phyloP scores from a whole-genome alignment of 352 stramenopile species.

The Globisporangium camurandrum region DNA sequence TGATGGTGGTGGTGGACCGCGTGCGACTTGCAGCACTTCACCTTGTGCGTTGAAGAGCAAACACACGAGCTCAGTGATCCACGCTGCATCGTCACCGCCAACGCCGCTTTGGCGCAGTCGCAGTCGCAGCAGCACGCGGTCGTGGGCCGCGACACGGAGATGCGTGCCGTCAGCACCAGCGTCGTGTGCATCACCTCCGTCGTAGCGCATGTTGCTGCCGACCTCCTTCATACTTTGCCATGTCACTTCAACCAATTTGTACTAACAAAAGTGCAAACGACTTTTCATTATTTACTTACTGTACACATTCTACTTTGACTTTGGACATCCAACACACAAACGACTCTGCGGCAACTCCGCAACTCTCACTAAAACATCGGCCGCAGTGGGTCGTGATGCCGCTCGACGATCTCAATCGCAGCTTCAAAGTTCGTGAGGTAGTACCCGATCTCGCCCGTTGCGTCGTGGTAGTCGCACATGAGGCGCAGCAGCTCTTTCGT shows the following conservation, averaged over 20 bases:
- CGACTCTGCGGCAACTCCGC: not conserved
- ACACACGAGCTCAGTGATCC: conserved; percentile 41
- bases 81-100: conserved; percentile 23
- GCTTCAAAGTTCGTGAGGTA: conserved; percentile 69
- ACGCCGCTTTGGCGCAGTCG: too few relatives aligned
- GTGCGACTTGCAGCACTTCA: conserved; percentile 34
- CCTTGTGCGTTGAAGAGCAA: conserved; percentile 56
- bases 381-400: conserved; percentile 28
- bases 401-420: conserved; percentile 47
- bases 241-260: too few relatives aligned
- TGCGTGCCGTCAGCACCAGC: too few relatives aligned
- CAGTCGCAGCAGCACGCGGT: too few relatives aligned
- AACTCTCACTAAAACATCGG: conserved; percentile 20
- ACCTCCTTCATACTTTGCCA: too few relatives aligned
- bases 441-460: conserved; percentile 60
- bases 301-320: not conserved
- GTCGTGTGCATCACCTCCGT: too few relatives aligned
- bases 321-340: not conserved
- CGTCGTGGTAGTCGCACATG: conserved; percentile 51
- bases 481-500: conserved; percentile 47
- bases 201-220: too few relatives aligned
- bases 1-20: conserved; percentile 7
- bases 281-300: not conserved
- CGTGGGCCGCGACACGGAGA: too few relatives aligned
- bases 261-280: too few relatives aligned